These are phyloP conservation scores for Eragrostis curvula DNA, from an alignment of 176 grass and related monocot genomes.

Conservation along the genomic window DNA sequence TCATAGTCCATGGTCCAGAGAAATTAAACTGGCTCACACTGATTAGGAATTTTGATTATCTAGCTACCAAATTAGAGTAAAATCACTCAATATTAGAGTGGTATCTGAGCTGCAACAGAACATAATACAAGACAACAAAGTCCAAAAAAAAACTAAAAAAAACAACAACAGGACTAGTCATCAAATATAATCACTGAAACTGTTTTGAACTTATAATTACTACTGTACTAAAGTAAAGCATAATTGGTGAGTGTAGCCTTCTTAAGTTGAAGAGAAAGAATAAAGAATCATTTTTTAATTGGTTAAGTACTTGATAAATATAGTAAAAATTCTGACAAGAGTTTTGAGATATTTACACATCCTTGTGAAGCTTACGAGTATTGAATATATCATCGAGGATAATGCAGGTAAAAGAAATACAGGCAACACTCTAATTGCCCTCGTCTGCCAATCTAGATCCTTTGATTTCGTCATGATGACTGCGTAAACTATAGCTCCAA, in stretches of 20 bases:
- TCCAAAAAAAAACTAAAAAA: background rate
- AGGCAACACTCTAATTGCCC: constrained; percentile 60
- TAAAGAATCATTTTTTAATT: constrained; percentile 1
- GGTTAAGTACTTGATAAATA: background rate
- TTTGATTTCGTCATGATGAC: constrained; percentile 63
- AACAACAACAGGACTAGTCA: background rate
- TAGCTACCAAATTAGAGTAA: background rate
- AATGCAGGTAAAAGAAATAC: constrained; percentile 79
- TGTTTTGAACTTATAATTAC: background rate
- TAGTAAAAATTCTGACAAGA: background rate
- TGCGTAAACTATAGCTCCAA: constrained; percentile 68
- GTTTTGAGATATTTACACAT: constrained; percentile 66
- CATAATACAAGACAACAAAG: background rate
- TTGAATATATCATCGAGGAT: constrained; percentile 67
- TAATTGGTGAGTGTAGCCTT: background rate
- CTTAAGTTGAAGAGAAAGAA: background rate
- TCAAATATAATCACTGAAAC: background rate
- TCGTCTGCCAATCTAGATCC: constrained; percentile 67
- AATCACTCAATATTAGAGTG: background rate
- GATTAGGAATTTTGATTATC: background rate
- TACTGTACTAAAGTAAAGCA: background rate
- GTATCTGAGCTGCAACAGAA: background rate
- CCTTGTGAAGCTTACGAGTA: constrained; percentile 65
- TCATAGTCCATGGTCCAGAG: background rate
- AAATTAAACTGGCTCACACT: background rate